These are phyloP conservation scores for Pyrus communis DNA, from an alignment of 306 rosid genomes.

Conservation along the genomic window DNA sequence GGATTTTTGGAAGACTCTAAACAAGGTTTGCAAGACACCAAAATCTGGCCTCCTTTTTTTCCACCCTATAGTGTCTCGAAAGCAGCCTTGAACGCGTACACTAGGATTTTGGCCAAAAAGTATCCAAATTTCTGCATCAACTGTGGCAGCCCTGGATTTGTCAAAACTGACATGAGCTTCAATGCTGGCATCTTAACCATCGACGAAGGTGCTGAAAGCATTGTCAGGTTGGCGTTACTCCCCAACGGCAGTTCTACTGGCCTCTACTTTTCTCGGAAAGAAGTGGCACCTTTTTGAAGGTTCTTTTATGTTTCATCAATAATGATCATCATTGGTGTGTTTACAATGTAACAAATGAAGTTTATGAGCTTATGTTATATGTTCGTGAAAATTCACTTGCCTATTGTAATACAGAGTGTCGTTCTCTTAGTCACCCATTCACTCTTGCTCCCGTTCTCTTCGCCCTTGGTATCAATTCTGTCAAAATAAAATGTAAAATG, in stretches of 20 bases:
- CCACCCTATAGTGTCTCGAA: constrained; percentile 31
- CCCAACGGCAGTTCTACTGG: constrained; percentile 33
- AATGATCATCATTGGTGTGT: too few relatives aligned
- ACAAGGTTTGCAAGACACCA: constrained; percentile 26
- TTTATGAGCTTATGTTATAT: not conserved
- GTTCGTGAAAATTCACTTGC: too few relatives aligned
- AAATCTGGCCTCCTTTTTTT: constrained; percentile 25
- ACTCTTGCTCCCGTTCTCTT: too few relatives aligned
- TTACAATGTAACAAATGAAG: not conserved
- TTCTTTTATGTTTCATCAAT: not conserved
- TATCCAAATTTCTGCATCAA: constrained; percentile 24
- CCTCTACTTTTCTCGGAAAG: constrained; percentile 14
- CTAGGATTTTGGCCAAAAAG: constrained; percentile 32
- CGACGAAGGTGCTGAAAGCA: constrained; percentile 41
- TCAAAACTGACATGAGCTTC: constrained; percentile 25
- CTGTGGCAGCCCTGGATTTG: constrained; percentile 33
- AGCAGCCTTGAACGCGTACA: constrained; percentile 28
- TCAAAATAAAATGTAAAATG: too few relatives aligned
- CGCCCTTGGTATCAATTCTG: too few relatives aligned
- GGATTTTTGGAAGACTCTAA: constrained; percentile 22
- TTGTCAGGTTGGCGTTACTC: constrained; percentile 30
- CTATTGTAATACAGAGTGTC: too few relatives aligned
- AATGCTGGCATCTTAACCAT: constrained; percentile 22
- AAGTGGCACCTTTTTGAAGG: constrained; percentile 19
- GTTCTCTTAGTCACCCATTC: too few relatives aligned